Conservation (phyloP, 495 filamentous ascomycete species). For the Aspergillus homomorphus region DNA sequence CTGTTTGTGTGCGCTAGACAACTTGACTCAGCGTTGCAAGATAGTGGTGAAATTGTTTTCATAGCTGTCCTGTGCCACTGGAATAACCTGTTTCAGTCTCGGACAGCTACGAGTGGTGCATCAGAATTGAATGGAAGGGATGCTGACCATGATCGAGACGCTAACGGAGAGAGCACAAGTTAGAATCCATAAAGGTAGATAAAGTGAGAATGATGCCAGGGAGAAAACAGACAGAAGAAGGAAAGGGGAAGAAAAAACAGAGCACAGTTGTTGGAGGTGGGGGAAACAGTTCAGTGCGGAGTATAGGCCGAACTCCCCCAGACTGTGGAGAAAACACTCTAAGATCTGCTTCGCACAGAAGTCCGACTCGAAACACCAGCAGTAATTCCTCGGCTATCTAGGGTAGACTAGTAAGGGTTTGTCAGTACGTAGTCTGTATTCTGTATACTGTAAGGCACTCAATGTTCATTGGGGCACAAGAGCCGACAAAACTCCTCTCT, state of each 20-base stretch:
- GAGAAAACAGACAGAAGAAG: too few species aligned
- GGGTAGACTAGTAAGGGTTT: background rate
- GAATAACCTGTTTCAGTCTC: too few species aligned
- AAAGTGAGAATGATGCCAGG: too few species aligned
- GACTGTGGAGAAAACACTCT: background rate
- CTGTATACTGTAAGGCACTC: background rate
- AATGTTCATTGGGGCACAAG: too few species aligned
- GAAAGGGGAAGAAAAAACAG: too few species aligned
- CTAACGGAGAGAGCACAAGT: too few species aligned
- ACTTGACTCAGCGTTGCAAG: background rate
- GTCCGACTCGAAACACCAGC: conserved; percentile 3
- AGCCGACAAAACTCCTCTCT: too few species aligned
- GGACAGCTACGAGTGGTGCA: too few species aligned
- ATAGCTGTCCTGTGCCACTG: background rate
- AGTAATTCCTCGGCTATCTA: background rate
- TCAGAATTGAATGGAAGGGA: too few species aligned
- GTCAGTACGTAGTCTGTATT: background rate
- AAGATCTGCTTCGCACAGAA: conserved; percentile 14
- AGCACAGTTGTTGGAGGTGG: background rate
- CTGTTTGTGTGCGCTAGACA: too few species aligned
- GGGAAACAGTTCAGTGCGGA: background rate
- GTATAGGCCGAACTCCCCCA: background rate
- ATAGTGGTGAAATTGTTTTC: background rate
- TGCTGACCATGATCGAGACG: too few species aligned
- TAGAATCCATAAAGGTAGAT: too few species aligned